Evolutionary conservation across 257 asterid genomes (phyloP).

Genomic region (Scutellaria galericulata): DNA sequence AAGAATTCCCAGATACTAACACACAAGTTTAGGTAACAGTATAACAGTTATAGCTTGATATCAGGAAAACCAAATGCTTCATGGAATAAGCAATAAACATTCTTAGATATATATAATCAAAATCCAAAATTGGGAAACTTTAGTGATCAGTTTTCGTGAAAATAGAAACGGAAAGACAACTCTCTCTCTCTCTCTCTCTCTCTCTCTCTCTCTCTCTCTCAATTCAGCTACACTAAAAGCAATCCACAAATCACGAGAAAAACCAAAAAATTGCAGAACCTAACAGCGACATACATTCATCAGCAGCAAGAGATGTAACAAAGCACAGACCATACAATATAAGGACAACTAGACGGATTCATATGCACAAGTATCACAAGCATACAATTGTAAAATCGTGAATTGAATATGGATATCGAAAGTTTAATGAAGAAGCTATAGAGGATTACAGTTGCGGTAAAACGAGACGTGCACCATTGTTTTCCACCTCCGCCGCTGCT

Average conservation of each 20-base stretch:
- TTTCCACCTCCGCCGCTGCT: constrained; percentile 34
- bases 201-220: background rate
- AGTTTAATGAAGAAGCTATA: background rate
- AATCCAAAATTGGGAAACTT: background rate
- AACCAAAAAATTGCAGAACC: background rate
- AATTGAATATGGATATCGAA: background rate
- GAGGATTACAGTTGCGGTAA: constrained; percentile 60
- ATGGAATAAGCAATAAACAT: background rate
- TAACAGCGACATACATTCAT: background rate
- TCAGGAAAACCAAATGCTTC: background rate
- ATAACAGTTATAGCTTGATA: background rate
- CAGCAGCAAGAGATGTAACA: background rate
- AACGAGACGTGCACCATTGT: constrained; percentile 62
- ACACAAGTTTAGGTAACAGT: background rate
- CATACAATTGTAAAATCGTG: background rate
- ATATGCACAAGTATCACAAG: background rate
- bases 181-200: background rate
- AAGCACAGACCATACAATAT: background rate
- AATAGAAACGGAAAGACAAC: background rate
- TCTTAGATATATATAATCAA: background rate
- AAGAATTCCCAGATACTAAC: background rate
- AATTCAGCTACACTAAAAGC: background rate
- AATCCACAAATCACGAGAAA: background rate
- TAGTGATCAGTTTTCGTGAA: background rate
- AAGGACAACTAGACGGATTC: background rate